Evolutionary conservation across 2,329 filamentous ascomycete genomes (phyloP).

Genomic region (Trichophaea hybrida): DNA sequence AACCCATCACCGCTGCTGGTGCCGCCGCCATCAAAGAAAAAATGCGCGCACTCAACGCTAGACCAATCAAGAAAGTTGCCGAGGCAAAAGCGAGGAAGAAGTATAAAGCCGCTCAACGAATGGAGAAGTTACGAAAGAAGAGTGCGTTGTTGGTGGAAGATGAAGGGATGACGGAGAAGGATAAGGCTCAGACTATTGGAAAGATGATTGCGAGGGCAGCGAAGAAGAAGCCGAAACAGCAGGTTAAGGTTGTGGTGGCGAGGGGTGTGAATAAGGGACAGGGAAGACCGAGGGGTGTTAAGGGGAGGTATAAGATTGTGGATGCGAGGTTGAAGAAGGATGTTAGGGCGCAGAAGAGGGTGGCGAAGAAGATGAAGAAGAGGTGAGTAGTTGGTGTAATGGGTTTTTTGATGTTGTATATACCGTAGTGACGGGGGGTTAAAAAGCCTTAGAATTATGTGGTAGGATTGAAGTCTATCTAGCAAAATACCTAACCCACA

Average conservation of each 20-base stretch:
- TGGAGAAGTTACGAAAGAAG: slow-evolving; percentile 97
- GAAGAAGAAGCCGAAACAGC: slow-evolving; percentile 72
- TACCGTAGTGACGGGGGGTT: too few species aligned
- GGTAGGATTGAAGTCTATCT: too few species aligned
- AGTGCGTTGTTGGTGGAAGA: slow-evolving; percentile 77
- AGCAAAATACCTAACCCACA: too few species aligned
- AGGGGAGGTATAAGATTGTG: slow-evolving; percentile 95
- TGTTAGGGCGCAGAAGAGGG: slow-evolving; percentile 34
- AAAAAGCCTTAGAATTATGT: too few species aligned
- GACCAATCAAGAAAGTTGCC: slow-evolving; percentile 97
- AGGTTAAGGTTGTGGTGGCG: slow-evolving; percentile 80
- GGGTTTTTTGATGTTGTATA: background rate
- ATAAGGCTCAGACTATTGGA: slow-evolving; percentile 75
- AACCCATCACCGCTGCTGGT: slow-evolving; percentile 82
- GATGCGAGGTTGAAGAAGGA: slow-evolving; percentile 95
- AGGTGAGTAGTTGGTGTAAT: background rate
- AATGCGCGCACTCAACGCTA: slow-evolving; percentile 75
- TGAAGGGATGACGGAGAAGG: slow-evolving; percentile 85
- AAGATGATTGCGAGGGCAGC: slow-evolving; percentile 68
- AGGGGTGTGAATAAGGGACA: slow-evolving; percentile 68
- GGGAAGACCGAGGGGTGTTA: slow-evolving; percentile 77
- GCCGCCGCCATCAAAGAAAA: slow-evolving; percentile 92
- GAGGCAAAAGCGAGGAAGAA: slow-evolving; percentile 96
- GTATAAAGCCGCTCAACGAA: slow-evolving; percentile 73
- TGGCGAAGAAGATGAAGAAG: slow-evolving; percentile 21